Base-by-base conservation (phyloP, 2,329 filamentous ascomycete species). In the Phymatotrichopsis omnivora region DNA sequence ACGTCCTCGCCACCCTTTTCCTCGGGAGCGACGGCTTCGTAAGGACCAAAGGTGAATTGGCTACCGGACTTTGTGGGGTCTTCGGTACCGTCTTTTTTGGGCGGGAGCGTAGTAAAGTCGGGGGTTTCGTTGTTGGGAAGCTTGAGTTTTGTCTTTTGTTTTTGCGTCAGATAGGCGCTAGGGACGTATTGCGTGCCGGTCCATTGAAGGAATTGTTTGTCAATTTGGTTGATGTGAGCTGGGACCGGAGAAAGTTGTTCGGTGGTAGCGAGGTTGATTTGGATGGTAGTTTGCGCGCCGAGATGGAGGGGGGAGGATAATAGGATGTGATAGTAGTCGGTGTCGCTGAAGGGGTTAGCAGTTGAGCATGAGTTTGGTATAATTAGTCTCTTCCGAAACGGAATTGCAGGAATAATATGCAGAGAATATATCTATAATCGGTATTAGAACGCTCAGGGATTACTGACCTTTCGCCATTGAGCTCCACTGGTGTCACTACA, bases 101-200 rank as follows among this genome's bases (percentile, higher is more conserved):
- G 61, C 16, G 74, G 71, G 14, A 93, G 73, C 53, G 75, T 79
- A 42, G 85, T 94, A 65, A 85, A 93, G 61, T 95, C 85, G 46
- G 86, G 82, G 22, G 94, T 73, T 57, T 84, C 80, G 53, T 74
- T 68, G 43, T 76, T 81, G 36, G 83, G 75, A 57, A 93, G 79
- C 70, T 95, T 95, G 66, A 98, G 67, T 66, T 96, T 94, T 29
- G 91, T 96, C 76, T 95, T 95, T 65, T 98, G 91, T 69, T 94
- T 94, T 59, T 75, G 64, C 11, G 86, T 95, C 14, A 73, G 68
- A 68, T 98, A 98, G 51, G 82, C 80, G 7, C 85, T 93, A 12
- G 80, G 80, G 35, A 73, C 75, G 66, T 93, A 94, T 56, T 83
- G 82, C 51, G 84, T 89, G 69, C 94, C 93, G 45, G 77, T 72